phyloP scores from a whole-genome alignment of 441 rosid species.

The Mallotus repandus region DNA sequence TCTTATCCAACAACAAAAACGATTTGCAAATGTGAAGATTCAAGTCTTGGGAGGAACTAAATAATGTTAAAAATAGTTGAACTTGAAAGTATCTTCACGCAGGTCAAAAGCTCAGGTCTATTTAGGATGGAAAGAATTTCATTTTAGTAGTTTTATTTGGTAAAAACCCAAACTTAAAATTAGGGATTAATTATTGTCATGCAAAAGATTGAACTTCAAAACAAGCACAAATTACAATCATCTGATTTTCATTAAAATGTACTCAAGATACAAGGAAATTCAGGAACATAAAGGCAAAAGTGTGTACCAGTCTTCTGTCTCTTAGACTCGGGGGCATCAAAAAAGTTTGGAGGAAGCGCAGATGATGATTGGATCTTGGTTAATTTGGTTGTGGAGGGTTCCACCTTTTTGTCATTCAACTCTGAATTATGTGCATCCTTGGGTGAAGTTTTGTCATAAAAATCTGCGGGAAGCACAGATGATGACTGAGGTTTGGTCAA shows the following conservation, averaged over 20 bases:
- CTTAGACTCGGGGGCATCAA: conserved; percentile 44
- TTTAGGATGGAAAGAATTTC: not conserved
- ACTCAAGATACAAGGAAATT: not conserved
- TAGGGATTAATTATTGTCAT: not conserved
- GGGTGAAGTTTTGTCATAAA: conserved; percentile 42
- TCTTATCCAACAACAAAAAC: not conserved
- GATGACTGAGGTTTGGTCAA: conserved; percentile 37
- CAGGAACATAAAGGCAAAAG: not conserved
- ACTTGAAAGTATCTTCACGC: not conserved
- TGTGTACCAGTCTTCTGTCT: conserved; percentile 46
- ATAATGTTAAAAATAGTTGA: not conserved
- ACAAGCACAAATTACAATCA: not conserved
- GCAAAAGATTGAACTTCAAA: not conserved
- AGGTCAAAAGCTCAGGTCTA: not conserved
- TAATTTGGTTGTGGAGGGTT: conserved; percentile 28
- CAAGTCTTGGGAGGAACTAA: not conserved
- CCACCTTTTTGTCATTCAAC: conserved; percentile 23
- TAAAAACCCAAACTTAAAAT: not conserved
- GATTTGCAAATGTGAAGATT: not conserved
- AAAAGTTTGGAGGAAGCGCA: conserved; percentile 60
- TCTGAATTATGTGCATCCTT: conserved; percentile 23
- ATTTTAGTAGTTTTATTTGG: not conserved
- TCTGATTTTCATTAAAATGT: not conserved
- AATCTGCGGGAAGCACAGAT: conserved; percentile 59
- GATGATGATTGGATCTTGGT: conserved; percentile 43